phyloP scores from a whole-genome alignment of 371 early-diverging fungal genomes.

The Batrachochytrium dendrobatidis region DNA sequence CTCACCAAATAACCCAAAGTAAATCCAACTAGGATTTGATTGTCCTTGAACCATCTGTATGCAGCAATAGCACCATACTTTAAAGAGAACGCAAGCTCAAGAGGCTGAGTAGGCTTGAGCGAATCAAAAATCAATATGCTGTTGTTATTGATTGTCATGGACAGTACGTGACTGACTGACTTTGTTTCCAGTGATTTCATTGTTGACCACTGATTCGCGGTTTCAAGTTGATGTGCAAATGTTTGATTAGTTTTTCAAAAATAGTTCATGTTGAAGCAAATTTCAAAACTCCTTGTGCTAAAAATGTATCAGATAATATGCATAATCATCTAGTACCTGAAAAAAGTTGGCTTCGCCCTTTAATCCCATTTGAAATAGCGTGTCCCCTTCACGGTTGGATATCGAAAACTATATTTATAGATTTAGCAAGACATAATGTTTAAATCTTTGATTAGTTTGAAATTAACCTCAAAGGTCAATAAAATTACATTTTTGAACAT shows the following conservation, averaged over 20 bases:
- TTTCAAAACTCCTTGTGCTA: neutral
- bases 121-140: conserved; percentile 25
- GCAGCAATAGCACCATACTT: conserved; percentile 35
- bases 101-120: conserved; percentile 21
- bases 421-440: too few relatives aligned
- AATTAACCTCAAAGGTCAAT: too few relatives aligned
- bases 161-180: conserved; percentile 18
- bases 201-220: conserved; percentile 29
- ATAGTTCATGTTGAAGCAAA: neutral
- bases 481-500: neutral
- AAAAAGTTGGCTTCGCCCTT: conserved; percentile 31
- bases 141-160: conserved; percentile 25
- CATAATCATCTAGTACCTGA: conserved; percentile 25
- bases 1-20: conserved; percentile 34
- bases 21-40: conserved; percentile 36
- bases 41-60: conserved; percentile 40
- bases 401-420: conserved; percentile 32
- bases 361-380: conserved; percentile 29
- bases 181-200: conserved; percentile 19
- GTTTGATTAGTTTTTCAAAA: conserved; percentile 2
- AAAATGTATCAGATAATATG: neutral
- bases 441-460: too few relatives aligned
- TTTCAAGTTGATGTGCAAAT: too few relatives aligned
- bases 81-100: conserved; percentile 40
- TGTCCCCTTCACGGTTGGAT: conserved; percentile 35